These are phyloP conservation scores for Aspergillus chevalieri DNA, from an alignment of 2,329 filamentous ascomycete genomes.

Conservation along the genomic window DNA sequence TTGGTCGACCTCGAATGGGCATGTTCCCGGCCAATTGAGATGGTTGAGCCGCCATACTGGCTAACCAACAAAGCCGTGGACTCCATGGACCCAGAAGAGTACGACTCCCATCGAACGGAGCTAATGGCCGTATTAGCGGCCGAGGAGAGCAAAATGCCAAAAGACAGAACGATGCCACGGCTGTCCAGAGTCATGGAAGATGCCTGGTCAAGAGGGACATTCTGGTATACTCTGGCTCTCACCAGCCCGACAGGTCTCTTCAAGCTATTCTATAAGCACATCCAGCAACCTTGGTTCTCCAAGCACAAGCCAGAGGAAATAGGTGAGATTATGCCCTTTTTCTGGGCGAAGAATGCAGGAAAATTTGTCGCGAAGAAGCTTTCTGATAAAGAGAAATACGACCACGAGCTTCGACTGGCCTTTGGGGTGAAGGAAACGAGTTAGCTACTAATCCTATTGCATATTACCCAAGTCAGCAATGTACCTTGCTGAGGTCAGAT, in stretches of 20 bases:
- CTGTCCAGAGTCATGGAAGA: background rate
- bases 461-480: no score
- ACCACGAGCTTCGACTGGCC: slow-evolving; percentile 8
- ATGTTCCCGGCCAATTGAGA: slow-evolving; percentile 18
- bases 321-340: background rate
- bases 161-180: background rate
- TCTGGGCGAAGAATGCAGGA: slow-evolving; percentile 3
- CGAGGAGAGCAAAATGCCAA: background rate
- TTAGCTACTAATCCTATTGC: no score
- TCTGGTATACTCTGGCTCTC: slow-evolving; percentile 22
- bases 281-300: slow-evolving; percentile 11
- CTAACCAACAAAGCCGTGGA: slow-evolving; percentile 16
- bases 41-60: slow-evolving; percentile 22
- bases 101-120: slow-evolving; percentile 2
- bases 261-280: slow-evolving; percentile 19
- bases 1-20: slow-evolving; percentile 23
- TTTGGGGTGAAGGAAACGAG: slow-evolving; percentile 4
- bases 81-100: slow-evolving; percentile 6
- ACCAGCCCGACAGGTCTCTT: slow-evolving; percentile 18
- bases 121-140: slow-evolving; percentile 5
- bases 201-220: slow-evolving; percentile 17
- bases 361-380: slow-evolving; percentile 13
- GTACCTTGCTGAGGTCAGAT: no score
- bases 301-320: background rate
- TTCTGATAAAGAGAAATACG: slow-evolving; percentile 17